These are phyloP conservation scores for Acanthamoeba lenticulata DNA, from an alignment of 208 protist genomes.

Conservation along the genomic window DNA sequence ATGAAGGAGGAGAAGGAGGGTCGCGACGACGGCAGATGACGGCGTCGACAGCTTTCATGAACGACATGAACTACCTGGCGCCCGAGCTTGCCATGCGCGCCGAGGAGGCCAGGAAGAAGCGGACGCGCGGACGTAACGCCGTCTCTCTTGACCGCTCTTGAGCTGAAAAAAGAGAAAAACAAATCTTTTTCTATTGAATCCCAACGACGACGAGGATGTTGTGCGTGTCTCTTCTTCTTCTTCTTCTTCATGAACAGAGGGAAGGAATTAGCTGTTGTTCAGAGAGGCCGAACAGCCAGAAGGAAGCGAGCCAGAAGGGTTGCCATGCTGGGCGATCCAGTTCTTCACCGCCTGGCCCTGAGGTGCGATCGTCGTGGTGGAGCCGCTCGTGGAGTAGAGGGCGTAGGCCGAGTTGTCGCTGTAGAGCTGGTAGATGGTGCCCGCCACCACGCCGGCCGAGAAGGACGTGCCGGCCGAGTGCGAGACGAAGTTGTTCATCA, in stretches of 20 bases:
- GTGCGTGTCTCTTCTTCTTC: no score
- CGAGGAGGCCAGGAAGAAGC: neutral
- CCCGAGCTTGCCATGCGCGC: neutral
- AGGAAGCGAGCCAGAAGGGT: neutral
- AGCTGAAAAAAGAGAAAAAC: no score
- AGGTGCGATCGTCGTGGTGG: neutral
- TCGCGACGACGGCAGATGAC: neutral
- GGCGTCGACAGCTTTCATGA: neutral
- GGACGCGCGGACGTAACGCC: neutral
- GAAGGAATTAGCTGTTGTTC: neutral
- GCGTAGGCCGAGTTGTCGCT: neutral
- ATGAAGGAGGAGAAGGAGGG: neutral
- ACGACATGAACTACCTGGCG: constrained; percentile 31
- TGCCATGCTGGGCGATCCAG: neutral
- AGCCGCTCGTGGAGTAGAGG: neutral
- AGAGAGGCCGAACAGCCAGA: neutral
- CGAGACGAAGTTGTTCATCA: neutral
- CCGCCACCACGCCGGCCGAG: neutral
- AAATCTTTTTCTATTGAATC: no score
- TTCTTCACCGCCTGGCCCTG: neutral
- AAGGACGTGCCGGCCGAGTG: neutral
- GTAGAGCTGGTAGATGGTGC: constrained; percentile 16
- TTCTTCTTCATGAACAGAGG: no score
- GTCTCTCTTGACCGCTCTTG: neutral
- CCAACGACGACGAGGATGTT: no score